Conservation (phyloP, 805 yeast species). For the Teunomyces pallodes region DNA sequence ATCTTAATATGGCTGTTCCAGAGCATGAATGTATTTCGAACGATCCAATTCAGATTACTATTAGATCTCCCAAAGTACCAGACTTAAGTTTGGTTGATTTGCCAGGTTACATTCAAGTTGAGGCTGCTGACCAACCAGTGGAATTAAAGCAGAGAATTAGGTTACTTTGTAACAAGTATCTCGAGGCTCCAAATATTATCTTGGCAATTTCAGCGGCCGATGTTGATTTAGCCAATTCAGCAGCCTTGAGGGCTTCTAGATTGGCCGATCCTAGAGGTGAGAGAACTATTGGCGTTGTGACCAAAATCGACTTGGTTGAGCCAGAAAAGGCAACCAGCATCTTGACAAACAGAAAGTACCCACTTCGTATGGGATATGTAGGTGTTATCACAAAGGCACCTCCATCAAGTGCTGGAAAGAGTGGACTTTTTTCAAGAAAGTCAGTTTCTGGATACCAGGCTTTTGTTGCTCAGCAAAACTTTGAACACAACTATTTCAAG, state of each 20-base stretch:
- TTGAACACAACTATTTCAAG: constrained; percentile 56
- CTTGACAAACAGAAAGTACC: constrained; percentile 77
- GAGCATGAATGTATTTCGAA: constrained; percentile 79
- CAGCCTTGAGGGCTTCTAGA: constrained; percentile 89
- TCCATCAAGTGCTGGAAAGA: constrained; percentile 22
- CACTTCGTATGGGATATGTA: constrained; percentile 93
- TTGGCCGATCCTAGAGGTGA: constrained; percentile 90
- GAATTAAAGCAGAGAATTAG: constrained; percentile 78
- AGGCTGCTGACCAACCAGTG: constrained; percentile 93
- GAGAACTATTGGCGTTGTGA: constrained; percentile 93
- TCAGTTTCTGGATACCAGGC: constrained; percentile 54
- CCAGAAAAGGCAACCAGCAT: constrained; percentile 68
- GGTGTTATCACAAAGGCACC: constrained; percentile 94
- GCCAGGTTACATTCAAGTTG: constrained; percentile 97
- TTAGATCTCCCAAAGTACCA: constrained; percentile 83
- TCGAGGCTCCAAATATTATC: constrained; percentile 89
- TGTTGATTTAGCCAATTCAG: constrained; percentile 94
- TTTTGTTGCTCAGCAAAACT: constrained; percentile 63
- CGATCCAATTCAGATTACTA: constrained; percentile 91
- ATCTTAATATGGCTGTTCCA: constrained; percentile 90
- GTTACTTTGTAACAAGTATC: constrained; percentile 76
- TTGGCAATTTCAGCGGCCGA: constrained; percentile 97
- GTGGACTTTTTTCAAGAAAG: constrained; percentile 47
- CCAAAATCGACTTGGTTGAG: constrained; percentile 87
- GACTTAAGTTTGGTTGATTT: constrained; percentile 91